A percentile compares a stretch with the other conserved stretches of the same genome.
phyloP scores from a whole-genome alignment of 495 filamentous ascomycete species.

The Chaetomium cochliodes region DNA sequence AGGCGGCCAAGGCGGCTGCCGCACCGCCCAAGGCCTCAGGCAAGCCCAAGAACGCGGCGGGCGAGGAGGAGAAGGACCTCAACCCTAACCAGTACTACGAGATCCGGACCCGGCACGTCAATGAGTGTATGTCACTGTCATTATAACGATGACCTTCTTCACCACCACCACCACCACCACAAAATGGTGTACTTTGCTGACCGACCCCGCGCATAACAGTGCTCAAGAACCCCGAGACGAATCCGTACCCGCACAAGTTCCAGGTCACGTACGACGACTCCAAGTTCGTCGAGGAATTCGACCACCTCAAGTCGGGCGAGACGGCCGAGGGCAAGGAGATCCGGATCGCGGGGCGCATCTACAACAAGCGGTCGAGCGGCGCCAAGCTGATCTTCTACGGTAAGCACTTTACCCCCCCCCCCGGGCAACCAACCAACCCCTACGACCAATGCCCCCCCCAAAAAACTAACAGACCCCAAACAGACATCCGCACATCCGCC shows the following conservation, averaged over 20 bases:
- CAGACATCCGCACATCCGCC: conserved; percentile 65
- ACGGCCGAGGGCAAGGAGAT: conserved; percentile 67
- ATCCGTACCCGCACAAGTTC: conserved; percentile 98
- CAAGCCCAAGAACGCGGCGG: conserved; percentile 62
- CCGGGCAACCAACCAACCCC: background rate
- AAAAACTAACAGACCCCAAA: background rate
- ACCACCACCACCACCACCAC: too few species aligned
- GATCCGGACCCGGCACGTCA: conserved; percentile 81
- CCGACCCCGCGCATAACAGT: conserved; percentile 36
- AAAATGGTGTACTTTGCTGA: conserved; percentile 13
- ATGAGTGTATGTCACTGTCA: conserved; percentile 54
- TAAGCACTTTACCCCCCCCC: background rate
- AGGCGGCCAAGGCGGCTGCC: conserved; percentile 79
- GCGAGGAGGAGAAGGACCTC: conserved; percentile 53
- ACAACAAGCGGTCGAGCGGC: conserved; percentile 79
- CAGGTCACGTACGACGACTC: conserved; percentile 73
- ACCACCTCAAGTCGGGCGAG: conserved; percentile 81
- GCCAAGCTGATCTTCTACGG: conserved; percentile 86
- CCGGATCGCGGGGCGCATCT: conserved; percentile 79
- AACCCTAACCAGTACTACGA: conserved; percentile 97
- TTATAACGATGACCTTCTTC: too few species aligned
- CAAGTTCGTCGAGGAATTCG: conserved; percentile 73
- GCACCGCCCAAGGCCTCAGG: conserved; percentile 62
- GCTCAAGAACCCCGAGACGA: conserved; percentile 71
- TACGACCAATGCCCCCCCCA: background rate